Percentiles rank a stretch among this genome's conserved stretches.
Conservation (phyloP, 192 early-diverging fungal genomes). For the Haplosporangium gracile region DNA sequence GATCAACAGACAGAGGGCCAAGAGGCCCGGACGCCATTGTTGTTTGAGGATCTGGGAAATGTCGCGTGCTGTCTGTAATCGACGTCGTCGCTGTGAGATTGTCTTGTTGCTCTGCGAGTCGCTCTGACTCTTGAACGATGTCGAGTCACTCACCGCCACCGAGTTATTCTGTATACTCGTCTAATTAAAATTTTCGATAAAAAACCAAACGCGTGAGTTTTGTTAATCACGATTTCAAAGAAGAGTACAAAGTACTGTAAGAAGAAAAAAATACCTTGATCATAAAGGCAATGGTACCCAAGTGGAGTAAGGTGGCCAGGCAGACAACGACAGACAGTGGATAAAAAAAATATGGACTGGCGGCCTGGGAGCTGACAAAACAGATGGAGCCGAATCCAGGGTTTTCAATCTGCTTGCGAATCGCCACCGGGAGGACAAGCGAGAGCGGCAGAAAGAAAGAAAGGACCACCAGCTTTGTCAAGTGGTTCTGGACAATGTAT, state of each 20-base stretch:
- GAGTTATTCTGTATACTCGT: slow-evolving; percentile 10
- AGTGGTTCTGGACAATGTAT: slow-evolving; percentile 14
- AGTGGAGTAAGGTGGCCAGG: slow-evolving; percentile 30
- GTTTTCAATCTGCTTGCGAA: slow-evolving; percentile 29
- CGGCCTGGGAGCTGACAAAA: slow-evolving; percentile 27
- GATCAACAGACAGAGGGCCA: slow-evolving; percentile 30
- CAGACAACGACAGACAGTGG: slow-evolving; percentile 29
- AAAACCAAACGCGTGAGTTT: slow-evolving; percentile 2
- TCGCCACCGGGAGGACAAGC: slow-evolving; percentile 23
- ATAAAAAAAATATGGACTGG: slow-evolving; percentile 29
- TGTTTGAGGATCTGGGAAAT: slow-evolving; percentile 40
- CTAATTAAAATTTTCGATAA: neutral
- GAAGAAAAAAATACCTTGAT: slow-evolving; percentile 13
- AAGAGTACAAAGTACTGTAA: too few species aligned
- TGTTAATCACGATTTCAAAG: neutral
- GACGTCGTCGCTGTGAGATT: slow-evolving; percentile 16
- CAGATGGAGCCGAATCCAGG: slow-evolving; percentile 40
- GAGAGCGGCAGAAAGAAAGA: slow-evolving; percentile 29
- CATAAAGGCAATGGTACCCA: slow-evolving; percentile 29
- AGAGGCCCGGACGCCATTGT: slow-evolving; percentile 45
- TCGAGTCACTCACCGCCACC: slow-evolving; percentile 13
- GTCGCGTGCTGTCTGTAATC: slow-evolving; percentile 31
- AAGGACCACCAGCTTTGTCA: slow-evolving; percentile 24
- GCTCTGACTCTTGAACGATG: slow-evolving; percentile 6
- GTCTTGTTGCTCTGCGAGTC: slow-evolving; percentile 5